Conservation (phyloP, 1,284 basidiomycete species). For the Ustilago hordei region DNA sequence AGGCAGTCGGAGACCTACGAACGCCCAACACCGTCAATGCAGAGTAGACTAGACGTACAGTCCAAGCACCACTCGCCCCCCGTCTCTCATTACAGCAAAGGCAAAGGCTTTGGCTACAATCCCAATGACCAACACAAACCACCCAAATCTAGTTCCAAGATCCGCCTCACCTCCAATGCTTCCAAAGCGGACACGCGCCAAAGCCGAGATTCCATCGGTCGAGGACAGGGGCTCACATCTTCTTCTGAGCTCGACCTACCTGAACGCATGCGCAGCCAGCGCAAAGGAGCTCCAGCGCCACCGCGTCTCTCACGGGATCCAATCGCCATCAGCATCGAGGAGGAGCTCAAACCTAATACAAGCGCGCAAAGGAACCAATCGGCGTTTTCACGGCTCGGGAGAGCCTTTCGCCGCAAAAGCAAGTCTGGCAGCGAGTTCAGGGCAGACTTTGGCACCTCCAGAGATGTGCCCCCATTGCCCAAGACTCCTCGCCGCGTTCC, state of each 20-base stretch:
- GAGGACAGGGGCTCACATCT: constrained; percentile 33
- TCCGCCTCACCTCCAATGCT: constrained; percentile 8
- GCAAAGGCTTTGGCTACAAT: constrained; percentile 49
- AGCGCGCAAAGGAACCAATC: constrained; percentile 23
- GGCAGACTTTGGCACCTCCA: constrained; percentile 13
- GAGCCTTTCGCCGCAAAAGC: constrained; percentile 51
- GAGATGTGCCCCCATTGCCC: constrained; percentile 10
- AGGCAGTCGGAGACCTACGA: constrained; percentile 6
- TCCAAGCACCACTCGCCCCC: constrained; percentile 31
- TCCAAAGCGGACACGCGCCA: constrained; percentile 18
- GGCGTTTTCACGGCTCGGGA: constrained; percentile 43
- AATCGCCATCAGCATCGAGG: constrained; percentile 42
- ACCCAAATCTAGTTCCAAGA: constrained; percentile 26
- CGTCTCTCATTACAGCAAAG: constrained; percentile 38
- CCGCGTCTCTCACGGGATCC: constrained; percentile 42
- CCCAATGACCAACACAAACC: constrained; percentile 21
- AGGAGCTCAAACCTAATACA: constrained; percentile 24
- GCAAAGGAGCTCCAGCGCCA: constrained; percentile 38
- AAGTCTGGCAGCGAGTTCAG: constrained; percentile 41
- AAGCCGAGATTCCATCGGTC: constrained; percentile 13
- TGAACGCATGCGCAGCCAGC: constrained; percentile 42
- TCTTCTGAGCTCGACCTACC: constrained; percentile 45
- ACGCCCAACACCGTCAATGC: constrained; percentile 7
- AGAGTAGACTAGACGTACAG: constrained; percentile 1
- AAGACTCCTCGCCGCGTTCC: constrained; percentile 18